phyloP scores from a whole-genome alignment of 208 protist species.

The Trypanosoma lewisi region DNA sequence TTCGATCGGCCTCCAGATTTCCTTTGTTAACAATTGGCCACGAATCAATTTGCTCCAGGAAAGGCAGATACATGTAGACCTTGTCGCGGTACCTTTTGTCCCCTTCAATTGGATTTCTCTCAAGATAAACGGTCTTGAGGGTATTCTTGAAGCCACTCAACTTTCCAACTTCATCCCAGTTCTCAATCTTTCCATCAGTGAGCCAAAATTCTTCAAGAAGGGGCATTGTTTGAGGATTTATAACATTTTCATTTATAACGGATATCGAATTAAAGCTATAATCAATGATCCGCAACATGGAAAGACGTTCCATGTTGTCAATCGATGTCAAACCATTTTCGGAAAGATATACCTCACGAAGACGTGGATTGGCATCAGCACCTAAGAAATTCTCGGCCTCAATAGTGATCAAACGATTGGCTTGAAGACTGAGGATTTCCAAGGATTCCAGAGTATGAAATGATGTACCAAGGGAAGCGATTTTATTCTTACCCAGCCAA shows the following conservation, averaged over 20 bases:
- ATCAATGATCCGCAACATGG: constrained; percentile 57
- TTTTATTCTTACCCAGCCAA: constrained; percentile 94
- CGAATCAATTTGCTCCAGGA: constrained; percentile 86
- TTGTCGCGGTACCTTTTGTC: constrained; percentile 88
- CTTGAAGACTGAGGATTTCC: constrained; percentile 78
- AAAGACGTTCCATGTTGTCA: constrained; percentile 43
- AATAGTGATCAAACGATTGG: constrained; percentile 81
- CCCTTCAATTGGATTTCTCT: constrained; percentile 88
- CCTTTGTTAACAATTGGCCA: constrained; percentile 86
- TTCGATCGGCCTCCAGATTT: constrained; percentile 78
- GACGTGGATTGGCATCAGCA: constrained; percentile 43
- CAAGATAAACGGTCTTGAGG: constrained; percentile 85
- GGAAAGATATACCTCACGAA: constrained; percentile 80
- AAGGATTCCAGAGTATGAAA: constrained; percentile 58
- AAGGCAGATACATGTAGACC: constrained; percentile 79
- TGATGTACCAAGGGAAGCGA: constrained; percentile 55
- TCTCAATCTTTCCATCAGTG: constrained; percentile 80
- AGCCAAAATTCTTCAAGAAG: constrained; percentile 88
- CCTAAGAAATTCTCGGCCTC: constrained; percentile 55
- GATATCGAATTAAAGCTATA: constrained; percentile 86
- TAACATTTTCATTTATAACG: constrained; percentile 53
- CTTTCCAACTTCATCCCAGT: constrained; percentile 81
- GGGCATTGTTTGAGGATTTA: constrained; percentile 72
- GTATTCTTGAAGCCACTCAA: constrained; percentile 55
- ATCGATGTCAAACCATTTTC: constrained; percentile 81